phyloP scores from a whole-genome alignment of 805 yeast genomes.

The Metschnikowia lachancei region DNA sequence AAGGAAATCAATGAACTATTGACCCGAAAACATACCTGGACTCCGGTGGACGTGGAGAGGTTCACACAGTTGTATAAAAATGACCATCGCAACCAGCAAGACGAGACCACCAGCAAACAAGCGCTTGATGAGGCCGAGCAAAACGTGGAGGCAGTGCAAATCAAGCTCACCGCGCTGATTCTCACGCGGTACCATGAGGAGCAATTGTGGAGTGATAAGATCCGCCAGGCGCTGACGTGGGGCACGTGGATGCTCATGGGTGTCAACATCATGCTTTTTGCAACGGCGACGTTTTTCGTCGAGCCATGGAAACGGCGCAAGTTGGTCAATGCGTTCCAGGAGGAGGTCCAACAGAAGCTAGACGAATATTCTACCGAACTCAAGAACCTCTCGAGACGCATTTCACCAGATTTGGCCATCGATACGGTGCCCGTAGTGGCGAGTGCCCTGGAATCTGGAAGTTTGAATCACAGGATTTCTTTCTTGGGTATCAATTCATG shows the following conservation, averaged over 20 bases:
- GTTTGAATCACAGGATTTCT: background rate
- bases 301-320: constrained; percentile 93
- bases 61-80: constrained; percentile 79
- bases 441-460: background rate
- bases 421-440: background rate
- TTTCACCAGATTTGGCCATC: background rate
- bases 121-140: constrained; percentile 54
- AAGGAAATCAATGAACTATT: constrained; percentile 81
- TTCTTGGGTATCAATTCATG: constrained; percentile 8
- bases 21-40: constrained; percentile 84
- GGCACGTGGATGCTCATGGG: constrained; percentile 93
- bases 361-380: constrained; percentile 15
- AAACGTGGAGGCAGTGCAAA: constrained; percentile 65
- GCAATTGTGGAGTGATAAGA: constrained; percentile 97
- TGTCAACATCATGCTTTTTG: constrained; percentile 71
- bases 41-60: constrained; percentile 69
- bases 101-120: constrained; percentile 51
- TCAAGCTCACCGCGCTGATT: constrained; percentile 69
- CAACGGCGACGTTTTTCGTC: constrained; percentile 78
- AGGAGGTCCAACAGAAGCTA: constrained; percentile 52
- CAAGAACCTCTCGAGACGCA: constrained; percentile 6
- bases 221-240: constrained; percentile 92
- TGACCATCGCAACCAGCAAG: constrained; percentile 70
- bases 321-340: constrained; percentile 80
- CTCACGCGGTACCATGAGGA: constrained; percentile 92